Evolutionary conservation across 805 yeast genomes (phyloP).

Genomic region (Teunomyces stri): DNA sequence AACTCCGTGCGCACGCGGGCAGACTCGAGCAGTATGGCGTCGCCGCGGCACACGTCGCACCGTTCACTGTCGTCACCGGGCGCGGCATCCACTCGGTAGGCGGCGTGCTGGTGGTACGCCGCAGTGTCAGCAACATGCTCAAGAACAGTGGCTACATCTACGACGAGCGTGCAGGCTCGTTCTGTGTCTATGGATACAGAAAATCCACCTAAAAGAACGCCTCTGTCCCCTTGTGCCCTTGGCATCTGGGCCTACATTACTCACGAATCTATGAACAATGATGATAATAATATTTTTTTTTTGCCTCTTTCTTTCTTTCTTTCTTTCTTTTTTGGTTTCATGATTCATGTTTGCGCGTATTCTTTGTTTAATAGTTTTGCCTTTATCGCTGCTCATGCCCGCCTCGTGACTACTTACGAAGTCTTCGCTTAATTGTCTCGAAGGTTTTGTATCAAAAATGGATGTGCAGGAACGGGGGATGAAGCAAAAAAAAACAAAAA

Average conservation of each 20-base stretch:
- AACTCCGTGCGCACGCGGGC: slow-evolving; percentile 39
- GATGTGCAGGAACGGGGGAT: not conserved
- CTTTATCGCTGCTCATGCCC: not conserved
- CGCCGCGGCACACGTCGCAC: slow-evolving; percentile 39
- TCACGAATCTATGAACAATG: no score
- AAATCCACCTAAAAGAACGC: no score
- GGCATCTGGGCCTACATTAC: not conserved
- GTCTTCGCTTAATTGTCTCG: not conserved
- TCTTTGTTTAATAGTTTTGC: not conserved
- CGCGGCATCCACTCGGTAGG: slow-evolving; percentile 66
- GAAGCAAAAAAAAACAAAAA: no score
- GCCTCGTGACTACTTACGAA: not conserved
- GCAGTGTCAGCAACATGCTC: slow-evolving; percentile 41
- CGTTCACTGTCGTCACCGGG: slow-evolving; percentile 58
- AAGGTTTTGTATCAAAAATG: not conserved
- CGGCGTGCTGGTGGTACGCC: slow-evolving; percentile 51
- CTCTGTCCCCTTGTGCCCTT: no score
- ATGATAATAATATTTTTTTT: no score
- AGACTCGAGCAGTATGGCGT: slow-evolving; percentile 30
- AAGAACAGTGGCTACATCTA: slow-evolving; percentile 36
- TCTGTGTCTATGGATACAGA: slow-evolving; percentile 39
- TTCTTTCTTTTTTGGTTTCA: no score
- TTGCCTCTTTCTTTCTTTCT: no score
- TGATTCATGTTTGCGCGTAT: no score
- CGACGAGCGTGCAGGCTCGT: slow-evolving; percentile 46